These are phyloP conservation scores for Aspergillus panamensis DNA, from an alignment of 495 filamentous ascomycete genomes.

Conservation along the genomic window DNA sequence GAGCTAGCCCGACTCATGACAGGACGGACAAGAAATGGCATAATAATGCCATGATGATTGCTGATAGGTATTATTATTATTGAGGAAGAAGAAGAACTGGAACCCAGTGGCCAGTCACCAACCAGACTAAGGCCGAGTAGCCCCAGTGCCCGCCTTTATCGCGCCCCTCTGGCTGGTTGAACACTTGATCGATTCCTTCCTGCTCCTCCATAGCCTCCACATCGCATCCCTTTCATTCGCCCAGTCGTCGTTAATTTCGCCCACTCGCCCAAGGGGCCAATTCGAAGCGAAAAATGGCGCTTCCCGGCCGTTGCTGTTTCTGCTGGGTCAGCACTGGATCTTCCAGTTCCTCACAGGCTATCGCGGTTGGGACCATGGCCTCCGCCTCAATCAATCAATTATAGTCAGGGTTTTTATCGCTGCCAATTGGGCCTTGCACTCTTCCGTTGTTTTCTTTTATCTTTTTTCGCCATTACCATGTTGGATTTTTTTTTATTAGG, in stretches of 20 bases:
- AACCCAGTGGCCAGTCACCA: background rate
- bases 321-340: background rate
- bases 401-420: constrained; percentile 1
- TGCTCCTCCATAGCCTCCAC: constrained; percentile 3
- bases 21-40: background rate
- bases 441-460: background rate
- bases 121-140: background rate
- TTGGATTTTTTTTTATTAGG: background rate
- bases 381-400: constrained; percentile 9
- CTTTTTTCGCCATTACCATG: background rate
- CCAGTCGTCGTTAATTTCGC: background rate
- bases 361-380: constrained; percentile 12
- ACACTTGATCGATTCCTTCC: constrained; percentile 1
- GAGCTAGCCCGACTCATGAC: background rate
- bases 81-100: background rate
- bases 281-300: constrained; percentile 14
- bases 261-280: constrained; percentile 2
- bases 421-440: background rate
- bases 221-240: constrained; percentile 3
- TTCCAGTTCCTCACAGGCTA: constrained; percentile 8
- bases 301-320: constrained; percentile 5
- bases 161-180: constrained; percentile 9
- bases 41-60: background rate
- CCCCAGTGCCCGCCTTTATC: background rate
- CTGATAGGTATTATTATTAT: too few species aligned